These are phyloP conservation scores for Diaporthe amygdali DNA, from an alignment of 2,329 filamentous ascomycete species.

Conservation along the genomic window DNA sequence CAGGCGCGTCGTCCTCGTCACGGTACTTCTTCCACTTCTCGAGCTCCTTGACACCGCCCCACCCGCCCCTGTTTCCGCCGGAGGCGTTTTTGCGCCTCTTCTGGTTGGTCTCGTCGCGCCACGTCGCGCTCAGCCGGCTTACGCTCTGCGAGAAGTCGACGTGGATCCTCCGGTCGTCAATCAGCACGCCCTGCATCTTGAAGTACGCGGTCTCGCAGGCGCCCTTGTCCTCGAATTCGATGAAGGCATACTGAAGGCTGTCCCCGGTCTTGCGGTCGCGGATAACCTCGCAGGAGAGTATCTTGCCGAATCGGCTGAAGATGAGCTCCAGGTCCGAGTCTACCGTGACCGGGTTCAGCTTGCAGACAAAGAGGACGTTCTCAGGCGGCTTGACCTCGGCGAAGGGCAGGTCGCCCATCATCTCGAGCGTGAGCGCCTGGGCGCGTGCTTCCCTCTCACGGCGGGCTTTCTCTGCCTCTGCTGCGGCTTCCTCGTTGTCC, in stretches of 20 bases:
- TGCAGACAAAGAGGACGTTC: constrained; percentile 98
- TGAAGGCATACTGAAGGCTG: constrained; percentile 95
- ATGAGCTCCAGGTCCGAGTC: constrained; percentile 95
- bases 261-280: constrained; percentile 92
- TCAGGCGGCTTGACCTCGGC: constrained; percentile 97
- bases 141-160: constrained; percentile 99
- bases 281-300: constrained; percentile 95
- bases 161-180: constrained; percentile 96
- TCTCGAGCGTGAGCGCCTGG: constrained; percentile 92
- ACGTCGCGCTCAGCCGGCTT: constrained; percentile 83
- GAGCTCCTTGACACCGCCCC: constrained; percentile 85
- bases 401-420: constrained; percentile 97
- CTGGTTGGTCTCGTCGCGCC: constrained; percentile 83
- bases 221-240: constrained; percentile 92
- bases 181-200: constrained; percentile 98
- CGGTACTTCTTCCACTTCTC: constrained; percentile 93
- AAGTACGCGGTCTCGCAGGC: constrained; percentile 96
- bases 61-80: constrained; percentile 70
- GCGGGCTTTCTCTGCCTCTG: constrained; percentile 75
- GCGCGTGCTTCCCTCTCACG: constrained; percentile 90
- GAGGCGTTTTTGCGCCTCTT: constrained; percentile 64
- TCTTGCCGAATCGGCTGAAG: constrained; percentile 95
- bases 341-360: constrained; percentile 94
- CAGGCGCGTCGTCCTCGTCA: constrained; percentile 53
- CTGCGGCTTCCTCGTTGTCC: constrained; percentile 70